Base-by-base conservation (phyloP, 805 yeast genomes). In the Helenozyma rhizophorensis region DNA sequence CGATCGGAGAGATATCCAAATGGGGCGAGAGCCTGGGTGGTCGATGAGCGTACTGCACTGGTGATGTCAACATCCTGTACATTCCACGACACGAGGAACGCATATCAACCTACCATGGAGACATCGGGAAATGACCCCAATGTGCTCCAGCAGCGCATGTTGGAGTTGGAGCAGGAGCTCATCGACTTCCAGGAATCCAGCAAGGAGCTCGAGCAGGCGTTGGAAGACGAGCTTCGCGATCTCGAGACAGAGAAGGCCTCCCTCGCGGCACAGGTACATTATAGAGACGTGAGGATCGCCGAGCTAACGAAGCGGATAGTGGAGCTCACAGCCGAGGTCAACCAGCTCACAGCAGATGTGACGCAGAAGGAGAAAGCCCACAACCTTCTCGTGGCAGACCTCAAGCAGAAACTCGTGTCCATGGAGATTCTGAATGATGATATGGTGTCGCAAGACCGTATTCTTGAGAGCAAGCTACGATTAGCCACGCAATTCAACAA, bases 121-220 rank as follows among this genome's bases (percentile, higher is more conserved):
- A n/a, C n/a, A n/a, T n/a, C n/a, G n/a, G n/a, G n/a, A n/a, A n/a
- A n/a, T n/a, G n/a, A n/a, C n/a, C n/a, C n/a, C n/a, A n/a, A n/a
- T n/a, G n/a, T n/a, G n/a, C n/a, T 43, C 2, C 27, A 43, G 22
- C 47, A 46, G 26, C 51, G 61, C 25, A 52, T 65, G 25, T 19
- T 58, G 5, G 65, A 60, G 28, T 52, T 67, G 12, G 72, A 67
- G 34, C 45, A 39, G 14, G 70, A 64, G 32, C 48, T 65, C 16
- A 36, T 43, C 14, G 73, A 68, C 37, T 68, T 67, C 38, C 71
- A 65, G 37, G 68, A 62, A 24, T 61, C 69, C 4, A 61, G 68
- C 36, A 62, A 56, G 32, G 74, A 68, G 27, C 49, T 68, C 21
- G 74, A 69, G 34, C 65, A 53, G 30, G 71, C 70, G 1, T 51